Percentiles rank a stretch among this genome's conserved stretches.
These are phyloP conservation scores for Retiboletus flavoniger DNA, from an alignment of 1,284 basidiomycete genomes.

Conservation along the genomic window DNA sequence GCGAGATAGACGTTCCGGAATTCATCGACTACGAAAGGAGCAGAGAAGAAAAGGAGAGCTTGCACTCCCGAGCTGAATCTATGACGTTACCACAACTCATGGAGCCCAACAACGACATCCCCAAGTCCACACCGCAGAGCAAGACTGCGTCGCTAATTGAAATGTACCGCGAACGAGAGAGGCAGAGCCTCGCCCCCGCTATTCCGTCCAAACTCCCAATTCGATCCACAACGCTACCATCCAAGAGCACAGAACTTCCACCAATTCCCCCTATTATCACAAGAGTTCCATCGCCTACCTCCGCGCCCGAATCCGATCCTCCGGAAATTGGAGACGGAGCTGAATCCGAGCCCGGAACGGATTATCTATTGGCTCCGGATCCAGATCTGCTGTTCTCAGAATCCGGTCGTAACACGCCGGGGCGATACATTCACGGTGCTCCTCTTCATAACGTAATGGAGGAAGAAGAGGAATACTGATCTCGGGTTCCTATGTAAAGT, in stretches of 20 bases:
- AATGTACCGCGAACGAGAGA: conserved; percentile 76
- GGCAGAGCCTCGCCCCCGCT: conserved; percentile 30
- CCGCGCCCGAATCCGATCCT: conserved; percentile 18
- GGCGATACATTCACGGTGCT: conserved; percentile 80
- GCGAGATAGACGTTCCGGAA: conserved; percentile 35
- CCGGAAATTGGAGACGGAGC: conserved; percentile 18
- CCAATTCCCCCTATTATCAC: background rate
- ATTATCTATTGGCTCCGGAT: conserved; percentile 31
- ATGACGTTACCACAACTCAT: conserved; percentile 29
- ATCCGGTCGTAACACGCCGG: conserved; percentile 60
- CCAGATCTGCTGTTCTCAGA: conserved; percentile 41
- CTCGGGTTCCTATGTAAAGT: conserved; percentile 20
- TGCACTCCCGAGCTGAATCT: conserved; percentile 30
- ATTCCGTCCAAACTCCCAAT: conserved; percentile 38
- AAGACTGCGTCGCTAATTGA: conserved; percentile 76
- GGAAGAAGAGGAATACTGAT: conserved; percentile 66
- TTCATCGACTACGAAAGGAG: conserved; percentile 38
- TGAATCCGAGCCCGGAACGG: conserved; percentile 17
- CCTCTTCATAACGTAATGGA: conserved; percentile 84
- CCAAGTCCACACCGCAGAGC: conserved; percentile 37
- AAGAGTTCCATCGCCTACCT: conserved; percentile 19
- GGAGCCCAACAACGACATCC: conserved; percentile 25
- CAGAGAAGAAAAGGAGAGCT: conserved; percentile 33
- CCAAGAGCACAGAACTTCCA: conserved; percentile 10
- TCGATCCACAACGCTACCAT: conserved; percentile 24